A percentile compares a stretch with the other conserved stretches of the same genome.
phyloP scores from a whole-genome alignment of 371 early-diverging fungal genomes.

The Mucor velutinosus region DNA sequence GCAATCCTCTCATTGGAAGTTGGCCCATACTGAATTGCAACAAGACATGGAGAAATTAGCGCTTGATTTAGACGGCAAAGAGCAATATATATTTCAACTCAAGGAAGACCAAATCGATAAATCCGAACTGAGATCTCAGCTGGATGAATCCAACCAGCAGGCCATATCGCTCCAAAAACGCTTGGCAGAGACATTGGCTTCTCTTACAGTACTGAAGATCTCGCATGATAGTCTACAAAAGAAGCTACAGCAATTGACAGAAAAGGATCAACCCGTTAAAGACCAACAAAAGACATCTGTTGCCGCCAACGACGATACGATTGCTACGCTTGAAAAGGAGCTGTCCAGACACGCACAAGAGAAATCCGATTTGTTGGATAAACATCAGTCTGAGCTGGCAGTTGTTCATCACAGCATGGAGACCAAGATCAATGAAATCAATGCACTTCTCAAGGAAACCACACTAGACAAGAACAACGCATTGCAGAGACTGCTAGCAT shows the following conservation, averaged over 20 bases:
- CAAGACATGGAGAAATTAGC: constrained; percentile 12
- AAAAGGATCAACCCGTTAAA: background rate
- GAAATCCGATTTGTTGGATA: background rate
- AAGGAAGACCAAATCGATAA: background rate
- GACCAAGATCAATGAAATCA: background rate
- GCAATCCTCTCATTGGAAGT: constrained; percentile 11
- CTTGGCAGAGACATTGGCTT: constrained; percentile 18
- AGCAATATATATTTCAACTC: constrained; percentile 1
- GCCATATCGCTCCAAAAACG: constrained; percentile 5
- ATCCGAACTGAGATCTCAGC: background rate
- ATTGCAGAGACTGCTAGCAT: background rate
- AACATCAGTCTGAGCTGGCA: background rate
- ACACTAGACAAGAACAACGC: constrained; percentile 2
- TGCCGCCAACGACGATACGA: background rate
- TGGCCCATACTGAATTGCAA: constrained; percentile 1
- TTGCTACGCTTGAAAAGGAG: background rate
- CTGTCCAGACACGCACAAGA: background rate
- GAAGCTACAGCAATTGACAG: background rate
- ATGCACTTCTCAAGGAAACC: background rate
- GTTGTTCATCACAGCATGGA: background rate
- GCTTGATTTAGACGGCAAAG: constrained; percentile 10
- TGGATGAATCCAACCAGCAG: constrained; percentile 11
- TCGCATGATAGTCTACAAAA: constrained; percentile 16
- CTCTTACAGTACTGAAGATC: constrained; percentile 16
- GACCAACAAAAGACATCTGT: background rate